Conservation (phyloP, 768 basidiomycete species). For the Boletus pseudopeckii region DNA sequence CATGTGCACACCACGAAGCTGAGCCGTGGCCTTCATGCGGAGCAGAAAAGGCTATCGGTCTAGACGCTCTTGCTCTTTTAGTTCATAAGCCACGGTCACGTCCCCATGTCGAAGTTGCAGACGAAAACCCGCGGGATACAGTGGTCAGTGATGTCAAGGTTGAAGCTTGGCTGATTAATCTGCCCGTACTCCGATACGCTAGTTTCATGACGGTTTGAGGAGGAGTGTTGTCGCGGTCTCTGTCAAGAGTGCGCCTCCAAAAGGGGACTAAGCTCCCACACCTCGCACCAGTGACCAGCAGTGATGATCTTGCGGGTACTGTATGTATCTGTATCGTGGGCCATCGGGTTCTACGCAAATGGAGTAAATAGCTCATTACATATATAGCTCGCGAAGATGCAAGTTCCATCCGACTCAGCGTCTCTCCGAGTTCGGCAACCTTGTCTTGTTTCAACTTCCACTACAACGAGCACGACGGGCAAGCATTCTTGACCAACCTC, state of each 20-base stretch:
- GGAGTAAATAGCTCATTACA: background rate
- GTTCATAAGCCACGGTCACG: too few relatives aligned
- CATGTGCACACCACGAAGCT: slow-evolving; percentile 12
- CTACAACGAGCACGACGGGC: background rate
- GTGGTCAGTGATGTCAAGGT: background rate
- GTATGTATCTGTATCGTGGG: too few relatives aligned
- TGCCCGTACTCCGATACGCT: background rate
- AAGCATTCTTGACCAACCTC: background rate
- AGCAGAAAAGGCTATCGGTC: background rate
- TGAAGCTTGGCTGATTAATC: background rate
- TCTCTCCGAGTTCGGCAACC: background rate
- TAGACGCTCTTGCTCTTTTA: background rate
- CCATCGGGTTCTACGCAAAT: too few relatives aligned
- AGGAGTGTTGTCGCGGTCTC: too few relatives aligned
- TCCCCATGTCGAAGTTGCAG: background rate
- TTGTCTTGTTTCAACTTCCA: background rate
- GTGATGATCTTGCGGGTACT: too few relatives aligned
- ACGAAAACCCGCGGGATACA: background rate
- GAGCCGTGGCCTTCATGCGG: slow-evolving; percentile 8
- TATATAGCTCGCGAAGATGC: background rate
- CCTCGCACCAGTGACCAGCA: too few relatives aligned
- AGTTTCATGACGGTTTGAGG: background rate
- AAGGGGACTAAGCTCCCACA: too few relatives aligned
- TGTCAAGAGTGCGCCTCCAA: too few relatives aligned
- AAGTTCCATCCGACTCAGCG: slow-evolving; percentile 16